A percentile compares a stretch with the other conserved stretches of the same genome.
phyloP scores from a whole-genome alignment of 2,329 filamentous ascomycete genomes.

The Blastomyces parvus region DNA sequence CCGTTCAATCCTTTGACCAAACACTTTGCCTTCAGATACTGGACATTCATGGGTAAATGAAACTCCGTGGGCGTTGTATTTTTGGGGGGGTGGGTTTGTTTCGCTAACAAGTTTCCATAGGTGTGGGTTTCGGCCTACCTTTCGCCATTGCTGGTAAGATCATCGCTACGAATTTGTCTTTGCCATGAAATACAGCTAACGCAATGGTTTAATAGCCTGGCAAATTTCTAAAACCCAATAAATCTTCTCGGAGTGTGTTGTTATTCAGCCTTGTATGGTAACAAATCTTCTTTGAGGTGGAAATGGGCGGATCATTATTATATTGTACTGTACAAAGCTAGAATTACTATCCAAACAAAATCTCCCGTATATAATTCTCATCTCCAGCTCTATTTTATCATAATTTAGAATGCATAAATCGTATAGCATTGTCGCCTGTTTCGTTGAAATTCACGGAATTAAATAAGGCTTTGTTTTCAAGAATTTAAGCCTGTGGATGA shows the following conservation, averaged over 20 bases:
- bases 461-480: slow-evolving; percentile 16
- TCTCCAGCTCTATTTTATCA: background rate
- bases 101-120: slow-evolving; percentile 39
- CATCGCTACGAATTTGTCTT: background rate
- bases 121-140: slow-evolving; percentile 48
- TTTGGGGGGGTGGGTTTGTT: background rate
- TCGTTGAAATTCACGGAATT: background rate
- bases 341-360: slow-evolving; percentile 15
- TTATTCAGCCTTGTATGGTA: background rate
- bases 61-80: slow-evolving; percentile 8
- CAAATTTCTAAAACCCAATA: slow-evolving; percentile 55
- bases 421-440: background rate
- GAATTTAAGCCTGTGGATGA: slow-evolving; percentile 30
- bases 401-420: background rate
- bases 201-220: slow-evolving; percentile 45
- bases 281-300: background rate
- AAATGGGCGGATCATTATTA: background rate
- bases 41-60: slow-evolving; percentile 61
- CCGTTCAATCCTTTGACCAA: slow-evolving; percentile 93
- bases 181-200: slow-evolving; percentile 18
- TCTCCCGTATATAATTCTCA: background rate
- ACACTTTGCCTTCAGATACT: slow-evolving; percentile 76
- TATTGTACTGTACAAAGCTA: slow-evolving; percentile 28
- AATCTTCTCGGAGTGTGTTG: slow-evolving; percentile 14
- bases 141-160: slow-evolving; percentile 56